Conservation (phyloP, 73 alveolate genomes). For the Strombidium stylifer region DNA sequence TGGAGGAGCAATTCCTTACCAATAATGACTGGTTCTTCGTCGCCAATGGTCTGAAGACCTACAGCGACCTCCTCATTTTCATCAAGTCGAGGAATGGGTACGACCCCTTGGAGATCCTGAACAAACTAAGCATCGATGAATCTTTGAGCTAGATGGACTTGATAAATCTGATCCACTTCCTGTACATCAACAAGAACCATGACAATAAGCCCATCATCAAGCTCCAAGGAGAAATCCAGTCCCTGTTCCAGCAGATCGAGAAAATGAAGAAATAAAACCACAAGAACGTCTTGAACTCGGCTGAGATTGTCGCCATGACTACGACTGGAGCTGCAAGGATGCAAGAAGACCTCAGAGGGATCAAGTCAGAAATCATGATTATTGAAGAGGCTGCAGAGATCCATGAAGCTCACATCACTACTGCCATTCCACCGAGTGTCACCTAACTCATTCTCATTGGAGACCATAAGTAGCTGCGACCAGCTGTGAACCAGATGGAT, state of each 20-base stretch:
- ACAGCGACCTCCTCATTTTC: not conserved
- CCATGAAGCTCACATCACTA: slow-evolving; percentile 75
- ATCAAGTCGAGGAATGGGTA: not conserved
- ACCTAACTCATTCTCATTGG: slow-evolving; percentile 83
- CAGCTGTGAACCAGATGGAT: slow-evolving; percentile 63
- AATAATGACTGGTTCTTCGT: not conserved
- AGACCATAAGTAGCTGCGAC: slow-evolving; percentile 86
- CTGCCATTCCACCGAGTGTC: slow-evolving; percentile 57
- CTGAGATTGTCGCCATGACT: slow-evolving; percentile 65
- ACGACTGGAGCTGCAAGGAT: slow-evolving; percentile 70
- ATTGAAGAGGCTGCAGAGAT: slow-evolving; percentile 96
- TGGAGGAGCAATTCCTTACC: no score
- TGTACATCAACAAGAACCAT: no score
- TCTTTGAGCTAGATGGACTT: not conserved
- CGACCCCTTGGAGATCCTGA: not conserved
- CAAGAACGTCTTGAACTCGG: not conserved
- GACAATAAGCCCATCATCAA: no score
- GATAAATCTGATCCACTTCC: not conserved
- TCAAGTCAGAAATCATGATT: slow-evolving; percentile 67
- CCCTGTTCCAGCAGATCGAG: not conserved
- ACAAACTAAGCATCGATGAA: not conserved
- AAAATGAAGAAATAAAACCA: not conserved
- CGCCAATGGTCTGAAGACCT: not conserved
- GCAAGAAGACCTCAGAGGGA: slow-evolving; percentile 43
- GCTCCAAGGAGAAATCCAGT: not conserved